Evolutionary conservation across 768 basidiomycete species (phyloP), one percentile per base, ranked within the genome.

Genomic region (Suillus cothurnatus): DNA sequence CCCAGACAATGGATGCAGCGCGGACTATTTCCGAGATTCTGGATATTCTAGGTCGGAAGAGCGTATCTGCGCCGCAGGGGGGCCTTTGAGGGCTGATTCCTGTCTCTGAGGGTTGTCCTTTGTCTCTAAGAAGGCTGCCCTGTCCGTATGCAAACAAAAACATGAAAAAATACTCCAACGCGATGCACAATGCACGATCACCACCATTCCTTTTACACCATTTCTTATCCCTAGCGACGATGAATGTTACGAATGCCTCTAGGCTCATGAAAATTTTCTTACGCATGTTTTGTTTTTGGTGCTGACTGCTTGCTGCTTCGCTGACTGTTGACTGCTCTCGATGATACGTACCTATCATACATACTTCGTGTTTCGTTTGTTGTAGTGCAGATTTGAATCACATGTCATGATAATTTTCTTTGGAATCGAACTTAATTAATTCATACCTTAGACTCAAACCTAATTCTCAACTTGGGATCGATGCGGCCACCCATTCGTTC

Each of bases 1-100:
- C 89, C 47, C 85, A 85, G 36, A 82, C 87, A 61, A 78, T 87
- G 64, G 93, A 94, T 61, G 86, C 88, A 39, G 85, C 86, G 32
- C 85, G 91, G 70, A 84, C 83, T 61, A 86, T 94, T 67, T 79
- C 86, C 50, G 92, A 94, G 41, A 86, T 93, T 63, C 90, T 92
- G 76, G 91, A 93, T 23, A 85, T 82, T 69, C 83, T 94, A 68
- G 74, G 61, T 65, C 81, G 84, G 71, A 85, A 85, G 65, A 70
- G 75, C 61, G 63, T 69, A 43, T 73, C 57, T 26, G 5, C 38
- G 26, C 57, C 36, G 19, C 38, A 58, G 31, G 57, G 57, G 26
- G 38, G 57, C 39, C 57, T 58, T 11, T 58, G 38, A 58, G 26
- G 17, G 23, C 8, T 31, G 17, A 19, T 50, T 15, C 1, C 14